phyloP scores from a whole-genome alignment of 257 asterid genomes.

The Fraxinus cuspidata region DNA sequence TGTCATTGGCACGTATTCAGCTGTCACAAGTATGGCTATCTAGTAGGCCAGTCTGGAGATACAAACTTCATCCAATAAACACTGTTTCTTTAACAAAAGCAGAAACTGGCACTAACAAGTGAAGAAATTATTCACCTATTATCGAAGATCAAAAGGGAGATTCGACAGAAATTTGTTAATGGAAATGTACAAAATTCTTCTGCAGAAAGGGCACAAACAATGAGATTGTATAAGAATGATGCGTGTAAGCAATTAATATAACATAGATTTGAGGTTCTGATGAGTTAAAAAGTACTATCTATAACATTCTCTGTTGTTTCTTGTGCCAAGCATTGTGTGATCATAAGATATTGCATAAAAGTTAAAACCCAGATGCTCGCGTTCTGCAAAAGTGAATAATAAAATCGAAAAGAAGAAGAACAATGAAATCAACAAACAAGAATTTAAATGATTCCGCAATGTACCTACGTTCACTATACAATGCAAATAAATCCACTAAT shows the following conservation, averaged over 20 bases:
- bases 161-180: background rate
- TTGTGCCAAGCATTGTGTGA: background rate
- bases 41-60: slow-evolving; percentile 2
- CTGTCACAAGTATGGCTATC: slow-evolving; percentile 50
- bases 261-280: background rate
- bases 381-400: too few relatives aligned
- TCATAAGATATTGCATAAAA: too few relatives aligned
- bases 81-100: background rate
- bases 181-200: background rate
- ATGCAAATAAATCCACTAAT: too few relatives aligned
- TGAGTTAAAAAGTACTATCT: background rate
- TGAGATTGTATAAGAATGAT: slow-evolving; percentile 1
- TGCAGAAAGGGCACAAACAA: background rate
- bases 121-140: background rate
- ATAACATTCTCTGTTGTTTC: background rate
- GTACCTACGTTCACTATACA: too few relatives aligned
- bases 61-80: background rate
- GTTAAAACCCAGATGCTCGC: too few relatives aligned
- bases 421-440: too few relatives aligned
- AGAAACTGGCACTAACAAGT: background rate
- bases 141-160: background rate
- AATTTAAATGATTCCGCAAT: too few relatives aligned
- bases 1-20: slow-evolving; percentile 64
- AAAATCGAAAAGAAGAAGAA: too few relatives aligned
- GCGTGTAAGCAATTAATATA: background rate